Conservation (phyloP, 2,329 filamentous ascomycete species). For the Talaromyces albobiverticillius region DNA sequence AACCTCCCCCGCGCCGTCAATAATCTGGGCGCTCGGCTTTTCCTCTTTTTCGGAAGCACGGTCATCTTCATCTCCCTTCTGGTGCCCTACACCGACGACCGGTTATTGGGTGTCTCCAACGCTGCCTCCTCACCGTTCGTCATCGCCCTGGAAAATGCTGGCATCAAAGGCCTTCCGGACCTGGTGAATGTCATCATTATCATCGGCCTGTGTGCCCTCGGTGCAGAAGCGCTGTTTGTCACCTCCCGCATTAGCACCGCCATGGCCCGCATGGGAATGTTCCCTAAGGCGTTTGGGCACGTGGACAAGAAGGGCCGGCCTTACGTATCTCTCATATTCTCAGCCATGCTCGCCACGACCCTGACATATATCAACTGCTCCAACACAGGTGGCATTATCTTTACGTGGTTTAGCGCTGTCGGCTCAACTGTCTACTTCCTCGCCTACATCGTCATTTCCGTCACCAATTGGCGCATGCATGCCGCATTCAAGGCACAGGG, state of each 20-base stretch:
- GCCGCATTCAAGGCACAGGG: too few species aligned
- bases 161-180: constrained; percentile 32
- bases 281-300: not conserved
- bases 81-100: constrained; percentile 60
- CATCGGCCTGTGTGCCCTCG: constrained; percentile 28
- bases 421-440: not conserved
- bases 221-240: not conserved
- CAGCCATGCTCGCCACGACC: not conserved
- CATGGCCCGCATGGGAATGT: not conserved
- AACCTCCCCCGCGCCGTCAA: constrained; percentile 54
- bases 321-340: not conserved
- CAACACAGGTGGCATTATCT: not conserved
- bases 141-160: constrained; percentile 36
- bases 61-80: constrained; percentile 68
- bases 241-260: not conserved
- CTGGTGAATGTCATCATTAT: constrained; percentile 40
- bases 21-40: constrained; percentile 72
- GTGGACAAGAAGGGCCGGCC: not conserved
- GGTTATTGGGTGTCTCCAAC: constrained; percentile 47
- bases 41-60: constrained; percentile 52
- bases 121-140: constrained; percentile 40
- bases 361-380: constrained; percentile 1
- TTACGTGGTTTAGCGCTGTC: not conserved
- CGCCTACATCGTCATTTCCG: not conserved
- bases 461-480: not conserved